Evolutionary conservation across 805 yeast species (phyloP), one percentile per base, ranked within the genome.

Genomic region (Kazachstania psychrophila): DNA sequence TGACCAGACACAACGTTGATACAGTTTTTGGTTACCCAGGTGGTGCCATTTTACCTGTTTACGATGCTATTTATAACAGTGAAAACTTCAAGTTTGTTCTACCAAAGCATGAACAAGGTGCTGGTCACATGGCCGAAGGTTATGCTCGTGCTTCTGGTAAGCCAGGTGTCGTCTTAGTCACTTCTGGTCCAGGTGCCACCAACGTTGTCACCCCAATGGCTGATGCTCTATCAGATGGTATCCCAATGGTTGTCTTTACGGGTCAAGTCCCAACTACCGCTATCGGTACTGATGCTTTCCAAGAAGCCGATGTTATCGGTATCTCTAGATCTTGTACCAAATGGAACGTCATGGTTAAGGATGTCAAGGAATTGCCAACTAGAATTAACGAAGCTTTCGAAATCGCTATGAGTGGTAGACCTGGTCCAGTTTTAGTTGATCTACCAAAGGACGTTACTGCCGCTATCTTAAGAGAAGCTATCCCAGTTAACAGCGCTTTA

Each of bases 61-160:
- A 82, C 58, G 98, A 92, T 60, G 97, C 97, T 48, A 92, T 92
- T 50, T 84, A 81, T 70, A 82, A 89, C 67, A 83, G 95, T 15
- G 77, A 79, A 39, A 75, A 82, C 54, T 89, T 92, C 71, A 76
- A 79, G 49, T 92, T 92, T 58, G 84, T 92, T 39, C 68, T 92
- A 46, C 98, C 98, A 33, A 75, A 94, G 54, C 97, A 92, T 62
- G 98, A 92, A 64, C 98, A 92, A 66, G 98, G 98, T 60, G 98
- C 97, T 13, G 98, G 98, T 36, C 98, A 92, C 65, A 92, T 92
- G 97, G 98, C 98, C 39, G 96, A 92, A 66, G 98, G 98, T 42
- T 92, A 92, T 51, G 96, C 98, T 39, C 73, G 94, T 49, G 98
- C 95, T 28, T 63, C 70, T 32, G 98, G 97, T 41, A 92, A 85